Evolutionary conservation across 441 rosid species (phyloP), one percentile per base, ranked within the genome.

Genomic region (Populus hybrid): DNA sequence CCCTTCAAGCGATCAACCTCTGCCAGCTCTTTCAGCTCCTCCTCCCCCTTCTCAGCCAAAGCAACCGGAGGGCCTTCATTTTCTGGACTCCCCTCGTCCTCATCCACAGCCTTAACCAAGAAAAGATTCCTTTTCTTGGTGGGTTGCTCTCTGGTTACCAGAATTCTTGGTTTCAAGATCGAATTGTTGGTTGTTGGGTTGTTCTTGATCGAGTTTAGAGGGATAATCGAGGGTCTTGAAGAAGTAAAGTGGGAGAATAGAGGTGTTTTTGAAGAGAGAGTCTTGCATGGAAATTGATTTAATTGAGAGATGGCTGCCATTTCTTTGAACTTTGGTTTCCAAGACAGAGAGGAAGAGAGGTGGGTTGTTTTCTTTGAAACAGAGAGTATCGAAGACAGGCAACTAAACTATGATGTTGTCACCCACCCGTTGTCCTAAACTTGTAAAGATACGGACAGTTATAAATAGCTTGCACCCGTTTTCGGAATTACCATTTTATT

Each of bases 1-100:
- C 80, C 87, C 90, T 96, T 96, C 81, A 92, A 84, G 68, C 76
- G 45, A 75, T 86, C 90, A 21, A 86, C 86, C 86, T 91, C 98
- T 59, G 76, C 53, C 74, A 64, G 79, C 42, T 83, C 89, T 42
- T 81, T 74, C 29, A 79, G 78, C 78, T 70, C 78, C 75, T 78
- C 83, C 29, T 87, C 87, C 64, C 80, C 87, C 42, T 76, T 68
- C 23, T 40, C 69, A 2, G 64, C 97, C 77, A 87, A 92, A 1
- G 89, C 87, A 26, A 85, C 85, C 8, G 78, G 82, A 1, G 84
- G 56, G 1, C 56, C 87, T 5, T 38, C 84, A 16, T 81, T 56
- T 63, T 87, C 81, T 61, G 80, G 77, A 18, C 86, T 92, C 89
- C 87, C 72, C 70, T 88, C 91, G 64, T 82, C 92, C 1, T 76